Evolutionary conservation across 257 asterid genomes (phyloP).

Genomic region (Fraxinus cuspidata): DNA sequence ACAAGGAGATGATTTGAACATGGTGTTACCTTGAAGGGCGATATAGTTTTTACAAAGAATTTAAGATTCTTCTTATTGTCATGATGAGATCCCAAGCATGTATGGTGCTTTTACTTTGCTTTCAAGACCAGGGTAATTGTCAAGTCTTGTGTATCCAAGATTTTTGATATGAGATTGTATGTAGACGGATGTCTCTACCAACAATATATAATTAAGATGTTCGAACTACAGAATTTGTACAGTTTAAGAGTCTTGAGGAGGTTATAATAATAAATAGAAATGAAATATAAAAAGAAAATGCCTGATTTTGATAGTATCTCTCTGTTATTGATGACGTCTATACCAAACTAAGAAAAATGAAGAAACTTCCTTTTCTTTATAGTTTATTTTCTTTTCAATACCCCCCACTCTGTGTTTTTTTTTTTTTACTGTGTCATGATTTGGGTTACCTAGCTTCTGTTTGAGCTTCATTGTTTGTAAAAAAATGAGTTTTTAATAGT

Average conservation of each 20-base stretch:
- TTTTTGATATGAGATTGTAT: not conserved
- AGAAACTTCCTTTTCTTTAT: not conserved
- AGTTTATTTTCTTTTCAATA: not conserved
- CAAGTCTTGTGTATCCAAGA: not conserved
- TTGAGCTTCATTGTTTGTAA: no score
- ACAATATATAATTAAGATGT: not conserved
- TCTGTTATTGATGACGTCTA: not conserved
- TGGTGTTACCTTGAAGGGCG: not conserved
- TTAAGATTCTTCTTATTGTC: not conserved
- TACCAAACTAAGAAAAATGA: not conserved
- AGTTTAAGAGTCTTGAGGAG: slow-evolving; percentile 5
- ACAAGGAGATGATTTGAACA: not conserved
- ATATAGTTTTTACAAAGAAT: not conserved
- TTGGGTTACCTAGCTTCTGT: slow-evolving; percentile 1
- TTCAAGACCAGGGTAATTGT: not conserved
- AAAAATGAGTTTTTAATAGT: no score
- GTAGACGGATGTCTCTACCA: not conserved
- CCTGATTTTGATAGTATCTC: not conserved
- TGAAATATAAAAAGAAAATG: not conserved
- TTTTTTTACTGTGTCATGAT: slow-evolving; percentile 17
- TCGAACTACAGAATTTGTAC: not conserved
- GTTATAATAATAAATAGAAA: not conserved
- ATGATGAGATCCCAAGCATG: not conserved
- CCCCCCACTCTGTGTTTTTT: not conserved
- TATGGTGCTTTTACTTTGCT: not conserved